These are phyloP conservation scores for Entomortierella beljakovae DNA, from an alignment of 192 early-diverging fungal genomes.

Conservation along the genomic window DNA sequence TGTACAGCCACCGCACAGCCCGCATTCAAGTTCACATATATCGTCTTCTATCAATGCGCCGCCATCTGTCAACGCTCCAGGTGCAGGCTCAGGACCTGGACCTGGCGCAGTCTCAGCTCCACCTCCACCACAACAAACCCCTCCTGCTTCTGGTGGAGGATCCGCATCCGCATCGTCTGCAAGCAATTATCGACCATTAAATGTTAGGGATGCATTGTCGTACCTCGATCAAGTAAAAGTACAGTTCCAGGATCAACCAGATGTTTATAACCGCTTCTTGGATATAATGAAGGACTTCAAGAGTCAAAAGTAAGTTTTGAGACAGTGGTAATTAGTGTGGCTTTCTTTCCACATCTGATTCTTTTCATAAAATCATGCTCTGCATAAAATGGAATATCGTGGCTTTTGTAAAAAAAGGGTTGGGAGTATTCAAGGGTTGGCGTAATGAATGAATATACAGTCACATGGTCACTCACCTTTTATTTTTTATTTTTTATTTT, in stretches of 20 bases:
- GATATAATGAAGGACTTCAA: constrained; percentile 99
- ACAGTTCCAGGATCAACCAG: constrained; percentile 91
- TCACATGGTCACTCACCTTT: constrained; percentile 11
- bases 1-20: constrained; percentile 37
- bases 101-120: constrained; percentile 19
- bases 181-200: constrained; percentile 68
- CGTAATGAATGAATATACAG: too few relatives aligned
- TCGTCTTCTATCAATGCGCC: constrained; percentile 50
- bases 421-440: too few relatives aligned
- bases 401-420: too few relatives aligned
- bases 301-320: constrained; percentile 80
- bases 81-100: constrained; percentile 13
- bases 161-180: constrained; percentile 28
- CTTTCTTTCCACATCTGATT: not conserved
- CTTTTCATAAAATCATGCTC: too few relatives aligned
- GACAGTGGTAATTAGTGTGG: not conserved
- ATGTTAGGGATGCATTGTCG: constrained; percentile 94
- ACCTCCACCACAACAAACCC: constrained; percentile 28
- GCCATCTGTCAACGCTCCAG: constrained; percentile 22
- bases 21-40: constrained; percentile 39
- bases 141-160: constrained; percentile 31
- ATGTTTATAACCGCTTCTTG: constrained; percentile 97
- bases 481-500: not conserved
- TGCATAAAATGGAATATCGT: too few relatives aligned
- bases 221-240: constrained; percentile 97